phyloP scores from a whole-genome alignment of 1,284 basidiomycete genomes.

The Sphagnurus paluster region DNA sequence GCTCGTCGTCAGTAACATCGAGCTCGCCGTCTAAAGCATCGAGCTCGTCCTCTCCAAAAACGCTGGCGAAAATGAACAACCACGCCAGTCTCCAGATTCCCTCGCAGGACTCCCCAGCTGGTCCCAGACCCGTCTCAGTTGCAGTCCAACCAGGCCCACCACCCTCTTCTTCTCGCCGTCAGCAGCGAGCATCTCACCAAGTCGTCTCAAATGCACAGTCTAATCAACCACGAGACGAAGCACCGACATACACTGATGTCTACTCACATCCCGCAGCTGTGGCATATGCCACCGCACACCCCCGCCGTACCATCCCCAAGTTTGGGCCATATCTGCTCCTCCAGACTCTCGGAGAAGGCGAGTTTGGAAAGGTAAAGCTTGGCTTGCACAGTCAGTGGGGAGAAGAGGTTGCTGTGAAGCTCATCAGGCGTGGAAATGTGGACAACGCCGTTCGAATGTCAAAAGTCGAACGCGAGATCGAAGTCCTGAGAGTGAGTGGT shows the following conservation, averaged over 20 bases:
- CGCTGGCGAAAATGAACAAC: conserved; percentile 16
- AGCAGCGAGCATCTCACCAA: conserved; percentile 41
- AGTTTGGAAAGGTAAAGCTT: conserved; percentile 99
- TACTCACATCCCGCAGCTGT: conserved; percentile 85
- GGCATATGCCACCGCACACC: conserved; percentile 83
- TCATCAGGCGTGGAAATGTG: conserved; percentile 93
- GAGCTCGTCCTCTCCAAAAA: conserved; percentile 4
- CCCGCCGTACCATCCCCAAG: conserved; percentile 83
- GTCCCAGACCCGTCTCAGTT: conserved; percentile 31
- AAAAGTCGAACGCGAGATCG: conserved; percentile 98
- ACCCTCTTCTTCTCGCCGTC: conserved; percentile 25
- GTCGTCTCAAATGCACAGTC: conserved; percentile 33
- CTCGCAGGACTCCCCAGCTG: conserved; percentile 17
- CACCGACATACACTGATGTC: conserved; percentile 62
- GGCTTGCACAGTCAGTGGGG: conserved; percentile 94
- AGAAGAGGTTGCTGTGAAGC: conserved; percentile 99
- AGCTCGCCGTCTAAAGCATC: conserved; percentile 6
- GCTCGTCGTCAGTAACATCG: conserved; percentile 4
- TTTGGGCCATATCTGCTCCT: conserved; percentile 95
- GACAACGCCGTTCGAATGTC: conserved; percentile 86
- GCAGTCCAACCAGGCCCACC: conserved; percentile 29
- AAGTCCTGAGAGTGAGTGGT: conserved; percentile 85
- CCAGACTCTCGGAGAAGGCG: conserved; percentile 96
- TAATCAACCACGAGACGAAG: conserved; percentile 24
- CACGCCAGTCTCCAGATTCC: conserved; percentile 30